Base-by-base conservation (phyloP, 495 filamentous ascomycete genomes). In the Neohortaea acidophila region DNA sequence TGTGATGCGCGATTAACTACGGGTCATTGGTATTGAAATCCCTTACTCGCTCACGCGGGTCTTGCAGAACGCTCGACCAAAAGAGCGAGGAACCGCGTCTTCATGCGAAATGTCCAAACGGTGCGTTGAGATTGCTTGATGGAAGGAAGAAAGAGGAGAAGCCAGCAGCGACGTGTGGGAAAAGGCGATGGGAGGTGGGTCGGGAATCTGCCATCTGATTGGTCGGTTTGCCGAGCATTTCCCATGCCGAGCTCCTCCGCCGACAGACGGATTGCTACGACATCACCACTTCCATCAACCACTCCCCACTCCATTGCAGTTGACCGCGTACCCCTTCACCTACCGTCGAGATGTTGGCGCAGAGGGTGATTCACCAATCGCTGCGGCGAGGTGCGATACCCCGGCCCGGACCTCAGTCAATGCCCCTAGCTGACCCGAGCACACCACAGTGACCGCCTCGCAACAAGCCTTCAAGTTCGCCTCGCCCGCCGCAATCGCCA, bases 321-420 rank as follows among this genome's bases (percentile, higher is more conserved):
- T 47, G 31, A 21, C 3, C 33, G 53, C 61, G 3, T 13, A 3
- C 18, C 2, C 7, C 38, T n/a, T 4, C 7, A 15, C 17, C 11
- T 21, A 15, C 12, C 31, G 20, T n/a, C 21, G 72, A 33, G 22
- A 83, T 83, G 77, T 63, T 73, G 54, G 67, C 70, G 45, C 74
- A 77, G 53, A 70, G 77, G 64, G 59, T 73, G 56, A 66, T 67
- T 35, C 67, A 80, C 54, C 72, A 73, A 54, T 72, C 73, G 54
- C 60, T 77, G 60, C 72, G 75, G 65, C 70, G 75, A 65, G 61
- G 77, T 81, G 77, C 41, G 69, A 66, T 21, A 22, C 20, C 4
- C 2, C 21, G 23, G 15, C 29, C n/a, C 27, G 37, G 24, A 21
- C 13, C 32, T 21, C 35, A 15, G 14, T 43, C 34, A 30, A 39